These are phyloP conservation scores for Debaryomyces coudertii DNA, from an alignment of 1,139 yeast species.

Conservation along the genomic window DNA sequence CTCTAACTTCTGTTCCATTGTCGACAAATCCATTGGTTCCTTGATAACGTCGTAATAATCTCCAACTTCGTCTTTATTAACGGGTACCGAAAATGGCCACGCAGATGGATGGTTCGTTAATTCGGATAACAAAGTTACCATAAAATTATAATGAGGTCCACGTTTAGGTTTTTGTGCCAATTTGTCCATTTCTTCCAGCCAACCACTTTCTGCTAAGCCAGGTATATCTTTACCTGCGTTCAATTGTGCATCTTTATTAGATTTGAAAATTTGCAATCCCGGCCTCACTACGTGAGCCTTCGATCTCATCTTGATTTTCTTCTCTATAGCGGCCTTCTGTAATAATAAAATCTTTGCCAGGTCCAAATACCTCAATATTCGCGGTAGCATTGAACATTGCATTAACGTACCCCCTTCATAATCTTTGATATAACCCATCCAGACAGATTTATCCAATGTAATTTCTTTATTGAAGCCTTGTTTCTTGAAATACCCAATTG, in stretches of 20 bases:
- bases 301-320: slow-evolving; percentile 79
- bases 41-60: slow-evolving; percentile 95
- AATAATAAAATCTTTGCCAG: slow-evolving; percentile 80
- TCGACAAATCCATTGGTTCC: slow-evolving; percentile 98
- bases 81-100: slow-evolving; percentile 98
- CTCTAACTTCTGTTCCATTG: slow-evolving; percentile 93
- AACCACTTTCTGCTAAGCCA: slow-evolving; percentile 88
- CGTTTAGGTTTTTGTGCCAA: slow-evolving; percentile 93
- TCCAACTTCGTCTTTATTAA: slow-evolving; percentile 89
- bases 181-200: slow-evolving; percentile 99
- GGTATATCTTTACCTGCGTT: slow-evolving; percentile 77
- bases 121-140: slow-evolving; percentile 86
- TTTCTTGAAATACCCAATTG: slow-evolving; percentile 96
- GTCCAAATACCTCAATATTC: slow-evolving; percentile 78
- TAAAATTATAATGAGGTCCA: slow-evolving; percentile 91
- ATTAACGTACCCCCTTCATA: slow-evolving; percentile 98
- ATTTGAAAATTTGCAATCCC: slow-evolving; percentile 76
- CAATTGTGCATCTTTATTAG: slow-evolving; percentile 42
- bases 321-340: slow-evolving; percentile 89
- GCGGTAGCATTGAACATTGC: slow-evolving; percentile 95
- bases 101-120: slow-evolving; percentile 94
- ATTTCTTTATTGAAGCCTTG: slow-evolving; percentile 98
- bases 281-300: slow-evolving; percentile 79
- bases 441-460: slow-evolving; percentile 75
- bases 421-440: slow-evolving; percentile 99